Evolutionary conservation across 2,329 filamentous ascomycete genomes (phyloP).

Genomic region (Rutstroemia sp.): DNA sequence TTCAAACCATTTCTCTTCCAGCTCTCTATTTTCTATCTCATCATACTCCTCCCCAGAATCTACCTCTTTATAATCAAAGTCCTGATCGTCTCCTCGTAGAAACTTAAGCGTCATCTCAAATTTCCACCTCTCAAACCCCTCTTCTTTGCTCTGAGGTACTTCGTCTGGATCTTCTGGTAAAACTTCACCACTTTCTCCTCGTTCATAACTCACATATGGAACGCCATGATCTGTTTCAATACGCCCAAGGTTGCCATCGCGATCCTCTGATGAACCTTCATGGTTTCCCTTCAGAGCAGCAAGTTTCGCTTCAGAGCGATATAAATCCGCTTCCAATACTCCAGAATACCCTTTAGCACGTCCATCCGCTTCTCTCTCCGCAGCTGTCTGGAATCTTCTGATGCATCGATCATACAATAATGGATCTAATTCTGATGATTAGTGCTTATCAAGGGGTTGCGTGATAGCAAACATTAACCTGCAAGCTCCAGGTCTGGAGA

Average conservation of each 20-base stretch:
- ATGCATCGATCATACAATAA: slow-evolving; percentile 31
- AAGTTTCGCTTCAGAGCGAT: slow-evolving; percentile 30
- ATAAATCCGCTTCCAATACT: slow-evolving; percentile 30
- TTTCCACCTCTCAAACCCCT: slow-evolving; percentile 29
- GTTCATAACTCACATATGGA: slow-evolving; percentile 22
- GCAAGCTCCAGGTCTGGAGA: slow-evolving; percentile 29
- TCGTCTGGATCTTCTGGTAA: slow-evolving; percentile 28
- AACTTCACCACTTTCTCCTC: slow-evolving; percentile 23
- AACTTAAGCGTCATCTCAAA: slow-evolving; percentile 30
- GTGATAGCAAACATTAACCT: slow-evolving; percentile 16
- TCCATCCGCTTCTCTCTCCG: slow-evolving; percentile 30
- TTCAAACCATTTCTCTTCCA: slow-evolving; percentile 31
- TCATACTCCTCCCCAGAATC: slow-evolving; percentile 29
- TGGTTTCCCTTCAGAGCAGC: slow-evolving; percentile 20
- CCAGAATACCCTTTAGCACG: slow-evolving; percentile 30
- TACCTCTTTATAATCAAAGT: slow-evolving; percentile 28
- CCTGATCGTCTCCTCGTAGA: slow-evolving; percentile 28
- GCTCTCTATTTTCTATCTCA: slow-evolving; percentile 27
- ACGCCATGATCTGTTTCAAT: slow-evolving; percentile 8
- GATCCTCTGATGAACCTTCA: slow-evolving; percentile 2
- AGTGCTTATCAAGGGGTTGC: slow-evolving; percentile 5
- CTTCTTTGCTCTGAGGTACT: slow-evolving; percentile 26
- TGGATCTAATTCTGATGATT: slow-evolving; percentile 24
- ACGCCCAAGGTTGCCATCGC: not conserved
- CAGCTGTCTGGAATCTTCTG: slow-evolving; percentile 27